Percentiles rank a stretch among this genome's conserved stretches.
phyloP scores from a whole-genome alignment of 371 early-diverging fungal genomes.

The Cokeromyces recurvatus region DNA sequence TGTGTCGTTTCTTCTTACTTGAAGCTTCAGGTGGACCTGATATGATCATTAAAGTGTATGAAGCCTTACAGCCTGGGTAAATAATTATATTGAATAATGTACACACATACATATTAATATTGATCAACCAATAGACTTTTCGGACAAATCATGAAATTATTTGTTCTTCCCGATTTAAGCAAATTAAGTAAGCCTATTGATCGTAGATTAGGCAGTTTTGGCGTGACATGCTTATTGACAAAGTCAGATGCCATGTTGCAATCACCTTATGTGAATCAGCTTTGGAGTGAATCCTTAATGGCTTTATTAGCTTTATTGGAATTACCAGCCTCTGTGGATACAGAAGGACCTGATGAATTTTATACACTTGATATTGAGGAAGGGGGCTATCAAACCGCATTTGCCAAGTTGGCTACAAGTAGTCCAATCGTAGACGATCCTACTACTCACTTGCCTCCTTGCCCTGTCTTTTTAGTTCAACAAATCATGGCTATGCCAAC shows the following conservation, averaged over 20 bases:
- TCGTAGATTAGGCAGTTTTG: conserved; percentile 67
- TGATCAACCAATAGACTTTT: conserved; percentile 69
- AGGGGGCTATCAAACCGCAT: conserved; percentile 75
- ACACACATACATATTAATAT: background rate
- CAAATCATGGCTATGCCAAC: conserved; percentile 32
- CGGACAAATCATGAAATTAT: conserved; percentile 59
- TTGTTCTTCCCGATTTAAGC: conserved; percentile 69
- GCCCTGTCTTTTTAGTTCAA: conserved; percentile 34
- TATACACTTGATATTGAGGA: conserved; percentile 68
- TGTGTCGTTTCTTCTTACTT: conserved; percentile 62
- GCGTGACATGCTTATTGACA: conserved; percentile 60
- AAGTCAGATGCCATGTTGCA: conserved; percentile 46
- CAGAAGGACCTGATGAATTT: conserved; percentile 64
- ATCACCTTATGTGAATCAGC: conserved; percentile 39
- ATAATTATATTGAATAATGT: background rate
- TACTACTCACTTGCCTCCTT: conserved; percentile 28
- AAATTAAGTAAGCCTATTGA: conserved; percentile 64
- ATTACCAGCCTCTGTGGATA: conserved; percentile 47
- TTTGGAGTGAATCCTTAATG: conserved; percentile 52
- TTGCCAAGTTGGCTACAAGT: conserved; percentile 59
- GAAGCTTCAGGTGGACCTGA: conserved; percentile 63
- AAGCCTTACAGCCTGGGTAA: conserved; percentile 73
- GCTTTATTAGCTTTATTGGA: conserved; percentile 50
- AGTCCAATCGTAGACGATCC: conserved; percentile 44
- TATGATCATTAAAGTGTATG: conserved; percentile 65